These are phyloP conservation scores for Leishmania tropica DNA, from an alignment of 208 protist species.

Conservation along the genomic window DNA sequence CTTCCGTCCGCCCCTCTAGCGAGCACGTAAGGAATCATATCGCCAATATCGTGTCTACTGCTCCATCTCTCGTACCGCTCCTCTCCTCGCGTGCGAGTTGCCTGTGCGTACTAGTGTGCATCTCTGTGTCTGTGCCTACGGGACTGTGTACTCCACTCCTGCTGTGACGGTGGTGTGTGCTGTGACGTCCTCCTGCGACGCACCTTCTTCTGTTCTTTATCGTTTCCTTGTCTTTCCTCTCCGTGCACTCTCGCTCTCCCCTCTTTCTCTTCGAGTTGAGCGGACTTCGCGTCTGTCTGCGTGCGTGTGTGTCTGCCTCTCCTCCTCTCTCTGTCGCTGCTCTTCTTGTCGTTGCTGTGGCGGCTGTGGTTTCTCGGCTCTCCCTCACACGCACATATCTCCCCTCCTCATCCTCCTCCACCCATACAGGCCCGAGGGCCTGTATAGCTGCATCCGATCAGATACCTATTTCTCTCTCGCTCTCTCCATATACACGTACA, in stretches of 20 bases:
- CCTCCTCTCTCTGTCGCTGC: background rate
- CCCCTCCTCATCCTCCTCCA: too few relatives aligned
- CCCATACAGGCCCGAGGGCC: background rate
- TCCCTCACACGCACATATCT: background rate
- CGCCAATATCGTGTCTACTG: background rate
- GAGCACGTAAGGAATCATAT: background rate
- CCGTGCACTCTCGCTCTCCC: too few relatives aligned
- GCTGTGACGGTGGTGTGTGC: background rate
- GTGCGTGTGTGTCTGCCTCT: background rate
- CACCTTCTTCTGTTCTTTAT: background rate
- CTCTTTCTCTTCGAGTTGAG: background rate
- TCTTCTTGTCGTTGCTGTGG: background rate
- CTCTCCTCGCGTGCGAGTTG: background rate
- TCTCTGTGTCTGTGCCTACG: background rate
- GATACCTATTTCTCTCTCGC: background rate
- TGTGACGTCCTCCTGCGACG: background rate
- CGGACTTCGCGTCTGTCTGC: background rate
- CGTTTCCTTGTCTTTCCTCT: background rate
- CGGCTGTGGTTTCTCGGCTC: too few relatives aligned
- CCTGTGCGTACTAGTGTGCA: background rate
- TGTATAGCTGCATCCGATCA: background rate
- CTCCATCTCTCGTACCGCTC: background rate
- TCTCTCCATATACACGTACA: too few relatives aligned
- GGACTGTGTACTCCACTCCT: background rate
- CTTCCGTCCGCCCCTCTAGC: too few relatives aligned